Percentiles rank a stretch among this genome's conserved stretches.
Conservation (phyloP, 202 grass and related monocot species). For the Panicum hallii region DNA sequence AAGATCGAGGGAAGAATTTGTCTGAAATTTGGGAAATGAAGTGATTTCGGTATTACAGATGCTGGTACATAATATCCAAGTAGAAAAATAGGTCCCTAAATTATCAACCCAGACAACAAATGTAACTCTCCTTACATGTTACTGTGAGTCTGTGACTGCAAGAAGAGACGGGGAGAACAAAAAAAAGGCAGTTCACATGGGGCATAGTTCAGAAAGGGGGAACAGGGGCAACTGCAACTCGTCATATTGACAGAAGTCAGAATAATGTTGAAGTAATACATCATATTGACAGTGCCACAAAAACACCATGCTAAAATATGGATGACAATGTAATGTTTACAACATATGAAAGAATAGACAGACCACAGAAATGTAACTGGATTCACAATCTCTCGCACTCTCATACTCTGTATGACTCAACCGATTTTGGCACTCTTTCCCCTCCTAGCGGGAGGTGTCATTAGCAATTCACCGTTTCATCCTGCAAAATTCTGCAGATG, state of each 20-base stretch:
- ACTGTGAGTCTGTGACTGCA: background rate
- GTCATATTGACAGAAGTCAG: conserved; percentile 31
- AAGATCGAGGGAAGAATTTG: background rate
- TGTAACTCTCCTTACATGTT: background rate
- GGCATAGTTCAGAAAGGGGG: background rate
- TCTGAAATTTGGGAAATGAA: background rate
- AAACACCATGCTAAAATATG: conserved; percentile 29
- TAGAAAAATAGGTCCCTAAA: background rate
- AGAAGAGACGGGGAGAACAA: background rate
- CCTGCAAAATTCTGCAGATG: conserved; percentile 41
- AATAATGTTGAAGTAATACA: conserved; percentile 20
- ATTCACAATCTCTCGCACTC: conserved; percentile 30
- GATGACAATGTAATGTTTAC: conserved; percentile 53
- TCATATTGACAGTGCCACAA: conserved; percentile 48
- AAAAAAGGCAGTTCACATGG: background rate
- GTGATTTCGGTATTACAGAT: background rate
- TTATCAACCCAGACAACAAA: background rate
- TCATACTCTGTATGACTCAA: conserved; percentile 30
- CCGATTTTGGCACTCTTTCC: background rate
- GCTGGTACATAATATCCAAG: background rate
- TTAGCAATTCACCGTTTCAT: conserved; percentile 40
- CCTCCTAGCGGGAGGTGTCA: conserved; percentile 27
- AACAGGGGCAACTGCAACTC: background rate
- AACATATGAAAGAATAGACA: conserved; percentile 55
- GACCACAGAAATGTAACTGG: conserved; percentile 23